These are phyloP conservation scores for Solanum hybrid DNA, from an alignment of 305 asterid species.

Conservation along the genomic window DNA sequence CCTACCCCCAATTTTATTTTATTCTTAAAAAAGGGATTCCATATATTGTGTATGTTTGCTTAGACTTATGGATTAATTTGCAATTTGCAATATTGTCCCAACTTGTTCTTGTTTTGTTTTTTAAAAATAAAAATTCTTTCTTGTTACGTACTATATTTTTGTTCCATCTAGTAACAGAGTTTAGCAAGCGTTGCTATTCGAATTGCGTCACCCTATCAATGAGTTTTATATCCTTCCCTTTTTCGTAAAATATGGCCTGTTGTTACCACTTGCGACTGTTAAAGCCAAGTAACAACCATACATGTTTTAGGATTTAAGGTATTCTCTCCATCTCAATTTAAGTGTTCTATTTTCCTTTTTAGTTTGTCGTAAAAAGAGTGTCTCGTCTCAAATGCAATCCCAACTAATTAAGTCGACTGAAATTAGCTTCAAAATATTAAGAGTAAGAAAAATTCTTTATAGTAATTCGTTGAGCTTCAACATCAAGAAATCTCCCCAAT, in stretches of 20 bases:
- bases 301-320: neutral
- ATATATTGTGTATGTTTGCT: neutral
- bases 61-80: neutral
- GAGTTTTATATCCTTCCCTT: neutral
- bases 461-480: neutral
- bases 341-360: neutral
- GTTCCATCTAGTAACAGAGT: neutral
- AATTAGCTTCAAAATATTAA: neutral
- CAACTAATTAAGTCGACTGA: neutral
- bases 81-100: neutral
- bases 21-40: neutral
- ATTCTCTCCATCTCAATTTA: neutral
- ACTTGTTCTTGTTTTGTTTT: neutral
- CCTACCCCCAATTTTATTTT: neutral
- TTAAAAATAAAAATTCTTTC: neutral
- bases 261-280: neutral
- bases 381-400: neutral
- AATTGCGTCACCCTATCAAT: neutral
- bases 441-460: neutral
- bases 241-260: neutral
- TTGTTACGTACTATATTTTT: neutral
- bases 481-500: neutral
- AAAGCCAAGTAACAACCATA: neutral
- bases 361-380: neutral
- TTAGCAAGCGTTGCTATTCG: neutral